Conservation (phyloP, 2,329 filamentous ascomycete species). For the Apiospora marii region DNA sequence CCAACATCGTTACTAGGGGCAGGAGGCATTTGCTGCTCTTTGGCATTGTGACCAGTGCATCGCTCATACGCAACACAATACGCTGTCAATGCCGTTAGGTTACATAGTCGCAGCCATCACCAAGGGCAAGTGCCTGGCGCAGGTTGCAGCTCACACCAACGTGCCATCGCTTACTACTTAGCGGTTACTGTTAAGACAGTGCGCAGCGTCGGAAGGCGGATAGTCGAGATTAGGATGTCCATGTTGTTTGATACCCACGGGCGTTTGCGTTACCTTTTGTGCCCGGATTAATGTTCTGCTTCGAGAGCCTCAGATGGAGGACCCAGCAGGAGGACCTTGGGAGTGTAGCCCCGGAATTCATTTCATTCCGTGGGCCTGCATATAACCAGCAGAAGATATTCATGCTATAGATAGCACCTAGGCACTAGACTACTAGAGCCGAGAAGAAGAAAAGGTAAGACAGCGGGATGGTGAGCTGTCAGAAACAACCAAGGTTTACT, state of each 20-base stretch:
- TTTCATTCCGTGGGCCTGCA: neutral
- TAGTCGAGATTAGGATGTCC: conserved; percentile 7
- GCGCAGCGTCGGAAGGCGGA: neutral
- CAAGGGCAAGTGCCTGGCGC: neutral
- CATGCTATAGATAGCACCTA: neutral
- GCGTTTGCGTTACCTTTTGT: neutral
- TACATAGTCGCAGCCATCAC: neutral
- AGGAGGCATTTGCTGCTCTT: neutral
- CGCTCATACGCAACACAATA: neutral
- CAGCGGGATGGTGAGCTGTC: conserved; percentile 5
- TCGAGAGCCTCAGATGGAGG: neutral
- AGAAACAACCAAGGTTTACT: conserved; percentile 6
- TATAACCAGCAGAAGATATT: neutral
- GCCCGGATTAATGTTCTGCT: neutral
- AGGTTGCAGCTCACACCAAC: conserved; percentile 3
- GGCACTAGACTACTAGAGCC: neutral
- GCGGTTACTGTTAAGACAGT: neutral
- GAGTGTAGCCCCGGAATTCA: neutral
- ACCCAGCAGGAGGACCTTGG: neutral
- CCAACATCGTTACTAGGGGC: neutral
- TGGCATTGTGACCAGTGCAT: neutral
- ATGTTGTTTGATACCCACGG: neutral
- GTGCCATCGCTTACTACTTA: conserved; percentile 15
- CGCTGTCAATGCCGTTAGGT: neutral
- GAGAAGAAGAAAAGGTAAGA: conserved; percentile 2